Conservation (phyloP, 192 early-diverging fungal species). For the Chytriomyces sp. region DNA sequence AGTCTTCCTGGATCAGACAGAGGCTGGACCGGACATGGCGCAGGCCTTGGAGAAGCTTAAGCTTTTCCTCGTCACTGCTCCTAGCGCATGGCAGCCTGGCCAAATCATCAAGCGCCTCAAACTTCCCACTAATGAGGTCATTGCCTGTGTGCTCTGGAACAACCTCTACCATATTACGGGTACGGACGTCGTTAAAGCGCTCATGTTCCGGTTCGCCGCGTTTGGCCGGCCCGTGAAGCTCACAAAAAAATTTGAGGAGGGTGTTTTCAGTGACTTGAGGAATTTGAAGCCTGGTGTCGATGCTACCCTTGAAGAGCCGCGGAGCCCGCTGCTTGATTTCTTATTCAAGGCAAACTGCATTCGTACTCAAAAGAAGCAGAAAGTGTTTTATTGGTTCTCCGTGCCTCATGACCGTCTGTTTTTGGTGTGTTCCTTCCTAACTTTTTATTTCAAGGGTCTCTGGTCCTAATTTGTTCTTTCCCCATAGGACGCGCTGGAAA, state of each 20-base stretch:
- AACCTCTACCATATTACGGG: conserved; percentile 92
- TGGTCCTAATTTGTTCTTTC: conserved; percentile 2
- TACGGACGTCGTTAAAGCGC: conserved; percentile 90
- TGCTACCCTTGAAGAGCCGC: conserved; percentile 90
- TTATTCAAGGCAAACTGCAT: conserved; percentile 96
- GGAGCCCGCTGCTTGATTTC: conserved; percentile 92
- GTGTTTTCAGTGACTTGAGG: conserved; percentile 92
- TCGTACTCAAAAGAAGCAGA: conserved; percentile 98
- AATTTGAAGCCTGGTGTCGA: conserved; percentile 95
- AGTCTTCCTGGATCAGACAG: conserved; percentile 1
- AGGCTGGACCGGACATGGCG: background rate
- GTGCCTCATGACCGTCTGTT: conserved; percentile 95
- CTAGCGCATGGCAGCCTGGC: conserved; percentile 63
- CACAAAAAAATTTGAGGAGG: conserved; percentile 98
- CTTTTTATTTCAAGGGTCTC: background rate
- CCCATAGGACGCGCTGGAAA: conserved; percentile 87
- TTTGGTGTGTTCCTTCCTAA: conserved; percentile 40
- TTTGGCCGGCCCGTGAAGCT: conserved; percentile 81
- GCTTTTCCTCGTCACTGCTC: conserved; percentile 60
- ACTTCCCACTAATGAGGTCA: conserved; percentile 81
- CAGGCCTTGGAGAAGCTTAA: conserved; percentile 38
- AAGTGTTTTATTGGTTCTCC: conserved; percentile 97
- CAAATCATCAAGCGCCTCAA: conserved; percentile 60
- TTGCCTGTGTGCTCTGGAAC: conserved; percentile 95
- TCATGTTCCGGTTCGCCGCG: conserved; percentile 89